Conservation (phyloP, 306 rosid genomes). For the Sicyos baderoa region DNA sequence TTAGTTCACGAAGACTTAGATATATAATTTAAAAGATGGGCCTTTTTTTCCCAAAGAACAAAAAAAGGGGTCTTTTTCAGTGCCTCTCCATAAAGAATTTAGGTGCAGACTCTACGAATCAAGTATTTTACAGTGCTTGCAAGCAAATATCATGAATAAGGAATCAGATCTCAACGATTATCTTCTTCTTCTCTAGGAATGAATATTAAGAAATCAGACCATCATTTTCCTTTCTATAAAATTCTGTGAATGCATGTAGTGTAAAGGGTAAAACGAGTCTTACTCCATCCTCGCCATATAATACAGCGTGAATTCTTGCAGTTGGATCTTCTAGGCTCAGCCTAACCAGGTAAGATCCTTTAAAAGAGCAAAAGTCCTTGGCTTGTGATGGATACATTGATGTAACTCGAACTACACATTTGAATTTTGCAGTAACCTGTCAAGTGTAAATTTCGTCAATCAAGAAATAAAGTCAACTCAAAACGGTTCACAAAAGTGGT, state of each 20-base stretch:
- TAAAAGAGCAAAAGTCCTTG: constrained; percentile 24
- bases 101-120: too few relatives aligned
- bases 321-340: constrained; percentile 74
- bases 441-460: constrained; percentile 1
- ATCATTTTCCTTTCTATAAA: not conserved
- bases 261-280: constrained; percentile 11
- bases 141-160: too few relatives aligned
- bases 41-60: too few relatives aligned
- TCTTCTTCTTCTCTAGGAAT: too few relatives aligned
- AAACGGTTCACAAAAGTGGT: not conserved
- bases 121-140: too few relatives aligned
- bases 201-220: not conserved
- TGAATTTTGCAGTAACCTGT: constrained; percentile 53
- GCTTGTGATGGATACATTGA: constrained; percentile 41
- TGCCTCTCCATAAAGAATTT: too few relatives aligned
- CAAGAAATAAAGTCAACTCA: not conserved
- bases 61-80: too few relatives aligned
- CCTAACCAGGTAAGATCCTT: constrained; percentile 35
- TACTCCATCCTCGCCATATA: constrained; percentile 58
- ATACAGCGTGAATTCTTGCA: constrained; percentile 56
- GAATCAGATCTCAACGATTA: too few relatives aligned
- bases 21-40: too few relatives aligned
- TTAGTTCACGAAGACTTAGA: too few relatives aligned
- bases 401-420: constrained; percentile 53
- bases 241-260: not conserved